phyloP scores from a whole-genome alignment of 768 basidiomycete genomes.

The Hysterangium stoloniferum region DNA sequence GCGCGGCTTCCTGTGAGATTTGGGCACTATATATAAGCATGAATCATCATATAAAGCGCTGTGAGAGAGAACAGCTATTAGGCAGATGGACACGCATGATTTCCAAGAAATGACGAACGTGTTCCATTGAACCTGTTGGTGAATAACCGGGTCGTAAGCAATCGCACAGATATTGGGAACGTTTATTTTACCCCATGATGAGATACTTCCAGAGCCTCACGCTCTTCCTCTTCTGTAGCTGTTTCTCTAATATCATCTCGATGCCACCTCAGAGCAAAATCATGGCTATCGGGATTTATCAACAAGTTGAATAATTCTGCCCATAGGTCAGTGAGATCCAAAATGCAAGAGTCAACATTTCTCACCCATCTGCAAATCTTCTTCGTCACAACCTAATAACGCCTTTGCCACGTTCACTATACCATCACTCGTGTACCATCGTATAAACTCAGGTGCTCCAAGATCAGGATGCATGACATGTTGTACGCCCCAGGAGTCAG shows the following conservation, averaged over 20 bases:
- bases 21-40: constrained; percentile 66
- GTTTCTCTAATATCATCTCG: constrained; percentile 63
- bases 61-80: background rate
- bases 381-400: constrained; percentile 49
- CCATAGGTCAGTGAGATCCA: too few species aligned
- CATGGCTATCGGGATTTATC: constrained; percentile 55
- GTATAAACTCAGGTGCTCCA: constrained; percentile 47
- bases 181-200: constrained; percentile 63
- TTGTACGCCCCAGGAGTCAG: constrained; percentile 77
- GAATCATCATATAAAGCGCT: constrained; percentile 63
- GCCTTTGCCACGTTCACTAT: constrained; percentile 36
- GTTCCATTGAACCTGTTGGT: constrained; percentile 76
- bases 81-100: background rate
- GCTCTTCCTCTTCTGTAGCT: constrained; percentile 54
- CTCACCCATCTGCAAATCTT: constrained; percentile 68
- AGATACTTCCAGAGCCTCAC: constrained; percentile 45
- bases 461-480: constrained; percentile 77
- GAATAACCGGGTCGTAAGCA: background rate
- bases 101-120: constrained; percentile 43
- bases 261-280: constrained; percentile 75
- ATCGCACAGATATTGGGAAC: background rate
- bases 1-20: constrained; percentile 51
- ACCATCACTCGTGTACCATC: constrained; percentile 57
- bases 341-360: constrained; percentile 1
- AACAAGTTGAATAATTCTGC: constrained; percentile 70